Evolutionary conservation across 2,329 filamentous ascomycete species (phyloP), one percentile per base, ranked within the genome.

Genomic region (Stemphylium vesicarium): DNA sequence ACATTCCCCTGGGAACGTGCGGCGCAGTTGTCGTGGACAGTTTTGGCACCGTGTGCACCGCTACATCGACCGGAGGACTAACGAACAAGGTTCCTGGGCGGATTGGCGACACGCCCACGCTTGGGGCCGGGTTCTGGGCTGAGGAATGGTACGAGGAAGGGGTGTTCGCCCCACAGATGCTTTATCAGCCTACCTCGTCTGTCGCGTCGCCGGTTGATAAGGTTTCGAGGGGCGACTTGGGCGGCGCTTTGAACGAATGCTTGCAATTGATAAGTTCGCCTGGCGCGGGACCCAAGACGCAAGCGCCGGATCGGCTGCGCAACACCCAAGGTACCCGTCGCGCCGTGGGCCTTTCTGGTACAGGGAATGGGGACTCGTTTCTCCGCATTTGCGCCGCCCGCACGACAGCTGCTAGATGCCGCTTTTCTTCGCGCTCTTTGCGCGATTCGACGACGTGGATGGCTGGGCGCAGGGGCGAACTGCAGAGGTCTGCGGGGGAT

Each of bases 351-450:
- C 78, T 91, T 9, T 94, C 90, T 0, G 90, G 91, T 0, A 94
- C 92, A 0, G 93, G 92, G 0, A 96, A 96, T 65, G 92, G 93
- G 0, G 92, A 96, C 75, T 91, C 90, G 0, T 96, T 96, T 72
- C 81, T 96, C 13, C 86, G 91, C 4, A 79, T 86, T 2, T 84
- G 82, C 12, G 92, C 92, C 1, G 85, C 84, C 0, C 85, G 90
- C 29, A 93, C 90, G 0, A 86, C 88, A 0, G 88, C 85, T 1
- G 86, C 91, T 0, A 88, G 93, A 62, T 87, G 88, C 15, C 83
- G 88, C 11, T 95, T 90, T 75, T 76, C 79, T 1, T 56, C 68
- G 0, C 50, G 76, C 63, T 72, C 86, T 0, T 80, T 89, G 0
- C 74, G 83, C 1, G 70, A 79, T 1, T 88, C 91, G 0, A 72